phyloP scores from a whole-genome alignment of 2,329 filamentous ascomycete genomes.

The Neonectria ditissima region DNA sequence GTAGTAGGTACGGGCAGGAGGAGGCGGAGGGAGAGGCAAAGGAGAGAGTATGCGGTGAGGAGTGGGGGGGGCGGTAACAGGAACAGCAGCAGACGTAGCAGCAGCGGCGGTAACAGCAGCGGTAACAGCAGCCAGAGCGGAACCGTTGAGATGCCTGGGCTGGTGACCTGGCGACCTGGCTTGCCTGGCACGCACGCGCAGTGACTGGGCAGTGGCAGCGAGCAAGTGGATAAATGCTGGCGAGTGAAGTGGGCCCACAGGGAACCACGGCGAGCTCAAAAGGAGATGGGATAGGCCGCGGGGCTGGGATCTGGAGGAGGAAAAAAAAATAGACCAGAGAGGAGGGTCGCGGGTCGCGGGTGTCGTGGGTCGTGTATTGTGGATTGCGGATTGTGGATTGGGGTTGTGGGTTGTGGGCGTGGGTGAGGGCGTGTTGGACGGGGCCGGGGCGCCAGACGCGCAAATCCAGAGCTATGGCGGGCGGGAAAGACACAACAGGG shows the following conservation, averaged over 20 bases:
- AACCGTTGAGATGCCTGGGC: constrained; percentile 41
- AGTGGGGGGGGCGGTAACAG: not conserved
- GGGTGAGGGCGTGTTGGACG: constrained; percentile 39
- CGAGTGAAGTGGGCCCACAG: constrained; percentile 45
- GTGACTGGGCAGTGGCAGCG: constrained; percentile 32
- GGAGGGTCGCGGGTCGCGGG: constrained; percentile 36
- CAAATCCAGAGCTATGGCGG: constrained; percentile 40
- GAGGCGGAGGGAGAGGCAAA: not conserved
- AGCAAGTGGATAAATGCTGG: constrained; percentile 43
- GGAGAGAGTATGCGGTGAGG: not conserved
- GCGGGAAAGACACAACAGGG: constrained; percentile 25
- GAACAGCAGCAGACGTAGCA: not conserved
- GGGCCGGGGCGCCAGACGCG: constrained; percentile 46
- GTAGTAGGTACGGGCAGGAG: constrained; percentile 9
- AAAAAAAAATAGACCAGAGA: constrained; percentile 41
- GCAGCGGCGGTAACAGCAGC: constrained; percentile 31
- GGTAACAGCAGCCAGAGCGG: constrained; percentile 35
- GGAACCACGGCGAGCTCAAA: constrained; percentile 45
- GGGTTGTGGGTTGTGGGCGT: constrained; percentile 28
- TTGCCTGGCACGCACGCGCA: constrained; percentile 35
- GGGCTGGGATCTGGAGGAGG: constrained; percentile 45
- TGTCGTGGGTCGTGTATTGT: constrained; percentile 21
- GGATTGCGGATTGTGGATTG: constrained; percentile 18
- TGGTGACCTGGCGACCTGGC: constrained; percentile 20
- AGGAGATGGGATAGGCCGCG: constrained; percentile 30